A percentile compares a stretch with the other conserved stretches of the same genome.
These are phyloP conservation scores for Apophysomyces trapeziformis DNA, from an alignment of 371 early-diverging fungal genomes.

Conservation along the genomic window DNA sequence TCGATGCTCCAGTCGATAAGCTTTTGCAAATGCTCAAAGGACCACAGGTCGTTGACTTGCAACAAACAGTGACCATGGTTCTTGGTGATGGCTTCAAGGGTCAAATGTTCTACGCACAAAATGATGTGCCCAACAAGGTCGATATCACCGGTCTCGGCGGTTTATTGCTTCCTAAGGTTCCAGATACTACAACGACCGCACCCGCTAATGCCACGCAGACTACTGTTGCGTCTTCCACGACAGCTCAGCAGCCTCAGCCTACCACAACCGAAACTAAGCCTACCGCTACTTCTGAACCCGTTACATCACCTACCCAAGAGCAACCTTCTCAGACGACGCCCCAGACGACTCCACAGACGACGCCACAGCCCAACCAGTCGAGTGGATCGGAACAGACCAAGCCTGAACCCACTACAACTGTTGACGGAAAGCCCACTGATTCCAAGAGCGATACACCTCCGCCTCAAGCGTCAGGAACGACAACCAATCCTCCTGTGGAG, in stretches of 20 bases:
- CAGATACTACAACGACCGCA: not conserved
- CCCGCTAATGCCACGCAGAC: not conserved
- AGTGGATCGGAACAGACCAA: not conserved
- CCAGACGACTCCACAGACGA: not conserved
- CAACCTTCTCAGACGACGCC: not conserved
- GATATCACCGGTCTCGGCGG: conserved; percentile 10
- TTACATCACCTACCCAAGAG: not conserved
- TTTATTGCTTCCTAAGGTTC: not conserved
- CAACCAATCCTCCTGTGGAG: not conserved
- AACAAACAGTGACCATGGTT: conserved; percentile 39
- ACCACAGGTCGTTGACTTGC: conserved; percentile 29
- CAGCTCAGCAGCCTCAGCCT: conserved; percentile 1
- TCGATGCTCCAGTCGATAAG: conserved; percentile 22
- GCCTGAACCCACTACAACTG: not conserved
- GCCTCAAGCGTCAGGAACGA: too few species aligned
- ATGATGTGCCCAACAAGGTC: conserved; percentile 29
- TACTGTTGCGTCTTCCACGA: not conserved
- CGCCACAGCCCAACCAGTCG: not conserved
- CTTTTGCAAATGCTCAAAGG: conserved; percentile 14
- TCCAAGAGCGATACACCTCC: too few species aligned
- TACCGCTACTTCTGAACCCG: not conserved
- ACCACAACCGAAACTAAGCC: not conserved
- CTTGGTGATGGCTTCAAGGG: conserved; percentile 44
- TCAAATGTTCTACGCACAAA: conserved; percentile 39
- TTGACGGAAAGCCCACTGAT: not conserved